Percentiles rank a stretch among this genome's conserved stretches.
phyloP scores from a whole-genome alignment of 352 stramenopile species.

The Phytophthora europaea region DNA sequence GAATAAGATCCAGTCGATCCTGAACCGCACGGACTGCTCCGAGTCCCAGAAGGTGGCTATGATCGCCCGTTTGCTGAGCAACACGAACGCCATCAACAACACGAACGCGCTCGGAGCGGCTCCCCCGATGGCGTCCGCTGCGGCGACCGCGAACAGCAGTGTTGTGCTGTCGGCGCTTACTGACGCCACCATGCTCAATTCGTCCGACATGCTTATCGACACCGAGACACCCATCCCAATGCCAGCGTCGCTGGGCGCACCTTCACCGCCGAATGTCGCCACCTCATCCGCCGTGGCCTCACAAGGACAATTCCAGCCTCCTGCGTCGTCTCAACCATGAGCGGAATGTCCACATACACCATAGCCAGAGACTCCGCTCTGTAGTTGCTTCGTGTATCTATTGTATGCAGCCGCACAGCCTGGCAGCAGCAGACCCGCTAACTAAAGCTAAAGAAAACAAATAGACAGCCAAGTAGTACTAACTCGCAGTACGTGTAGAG shows the following conservation, averaged over 20 bases:
- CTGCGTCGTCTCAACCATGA: slow-evolving; percentile 38
- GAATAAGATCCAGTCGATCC: slow-evolving; percentile 91
- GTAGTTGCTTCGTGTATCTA: slow-evolving; percentile 39
- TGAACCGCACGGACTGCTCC: slow-evolving; percentile 88
- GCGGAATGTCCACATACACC: background rate
- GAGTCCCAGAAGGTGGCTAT: slow-evolving; percentile 91
- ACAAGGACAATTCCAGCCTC: slow-evolving; percentile 35
- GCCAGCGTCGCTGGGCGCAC: slow-evolving; percentile 43
- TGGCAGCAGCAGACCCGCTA: slow-evolving; percentile 11
- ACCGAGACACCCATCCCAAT: slow-evolving; percentile 64
- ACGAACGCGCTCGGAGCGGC: slow-evolving; percentile 34
- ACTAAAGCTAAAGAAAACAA: slow-evolving; percentile 31
- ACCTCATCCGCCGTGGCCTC: slow-evolving; percentile 36
- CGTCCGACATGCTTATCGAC: slow-evolving; percentile 48
- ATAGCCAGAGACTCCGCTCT: background rate
- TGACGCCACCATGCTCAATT: slow-evolving; percentile 42
- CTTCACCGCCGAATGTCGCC: slow-evolving; percentile 27
- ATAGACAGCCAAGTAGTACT: slow-evolving; percentile 40
- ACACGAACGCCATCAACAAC: slow-evolving; percentile 83
- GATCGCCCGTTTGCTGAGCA: slow-evolving; percentile 87
- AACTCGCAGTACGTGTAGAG: background rate
- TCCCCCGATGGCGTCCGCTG: background rate
- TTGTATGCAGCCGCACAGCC: slow-evolving; percentile 32
- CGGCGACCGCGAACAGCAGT: slow-evolving; percentile 22
- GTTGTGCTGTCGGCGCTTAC: slow-evolving; percentile 44